Evolutionary conservation across 768 basidiomycete species (phyloP).

Genomic region (Cystobasidium onofrii): DNA sequence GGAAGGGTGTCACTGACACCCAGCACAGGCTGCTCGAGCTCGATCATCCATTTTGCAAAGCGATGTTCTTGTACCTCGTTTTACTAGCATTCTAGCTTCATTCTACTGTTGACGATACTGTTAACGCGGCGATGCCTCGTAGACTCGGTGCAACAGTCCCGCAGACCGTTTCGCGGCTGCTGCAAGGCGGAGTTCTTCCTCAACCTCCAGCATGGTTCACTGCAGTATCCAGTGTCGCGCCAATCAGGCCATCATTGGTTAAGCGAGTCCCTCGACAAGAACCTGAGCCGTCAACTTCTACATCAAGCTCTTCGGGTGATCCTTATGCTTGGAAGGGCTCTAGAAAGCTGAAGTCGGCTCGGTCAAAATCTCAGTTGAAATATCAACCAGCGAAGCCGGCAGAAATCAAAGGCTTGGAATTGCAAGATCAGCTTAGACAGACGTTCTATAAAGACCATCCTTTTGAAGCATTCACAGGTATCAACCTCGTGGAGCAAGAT

Average conservation of each 20-base stretch:
- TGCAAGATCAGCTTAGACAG: conserved; percentile 74
- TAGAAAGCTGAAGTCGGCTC: not conserved
- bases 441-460: conserved; percentile 96
- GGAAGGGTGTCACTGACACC: too few relatives aligned
- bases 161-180: conserved; percentile 24
- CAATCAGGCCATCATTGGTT: conserved; percentile 3
- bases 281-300: conserved; percentile 9
- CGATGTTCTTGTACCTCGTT: too few relatives aligned
- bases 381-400: conserved; percentile 14
- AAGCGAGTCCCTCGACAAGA: not conserved
- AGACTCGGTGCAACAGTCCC: conserved; percentile 25
- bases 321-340: conserved; percentile 11
- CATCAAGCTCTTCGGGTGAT: not conserved
- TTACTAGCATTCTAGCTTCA: not conserved
- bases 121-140: conserved; percentile 15
- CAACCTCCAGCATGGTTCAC: conserved; percentile 27
- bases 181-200: conserved; percentile 21
- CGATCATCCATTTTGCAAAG: too few relatives aligned
- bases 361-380: conserved; percentile 3
- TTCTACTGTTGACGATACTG: not conserved
- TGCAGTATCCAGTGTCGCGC: conserved; percentile 19
- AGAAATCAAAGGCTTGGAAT: conserved; percentile 27
- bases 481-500: conserved; percentile 62
- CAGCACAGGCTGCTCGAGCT: too few relatives aligned
- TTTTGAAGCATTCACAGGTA: conserved; percentile 81